Evolutionary conservation across 306 rosid species (phyloP).

Genomic region (Begonia peltatifolia): DNA sequence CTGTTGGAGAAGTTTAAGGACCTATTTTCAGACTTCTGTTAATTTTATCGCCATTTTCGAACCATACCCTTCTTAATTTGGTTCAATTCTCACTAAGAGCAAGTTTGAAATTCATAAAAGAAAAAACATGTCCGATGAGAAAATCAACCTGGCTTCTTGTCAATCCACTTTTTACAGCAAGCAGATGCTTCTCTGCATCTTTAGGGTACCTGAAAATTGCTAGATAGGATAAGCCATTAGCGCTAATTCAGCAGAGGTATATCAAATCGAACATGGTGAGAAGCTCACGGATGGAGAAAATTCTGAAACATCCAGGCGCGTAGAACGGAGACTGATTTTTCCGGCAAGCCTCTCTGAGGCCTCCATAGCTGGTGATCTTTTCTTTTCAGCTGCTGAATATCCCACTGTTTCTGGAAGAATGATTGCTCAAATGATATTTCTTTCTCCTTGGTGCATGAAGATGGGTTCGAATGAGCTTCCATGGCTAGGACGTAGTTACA

Average conservation of each 20-base stretch:
- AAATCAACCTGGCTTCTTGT: slow-evolving; percentile 71
- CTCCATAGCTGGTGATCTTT: slow-evolving; percentile 81
- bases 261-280: not conserved
- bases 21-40: too few species aligned
- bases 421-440: slow-evolving; percentile 16
- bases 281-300: slow-evolving; percentile 89
- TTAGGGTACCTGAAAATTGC: slow-evolving; percentile 77
- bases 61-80: too few species aligned
- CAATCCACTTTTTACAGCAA: slow-evolving; percentile 85
- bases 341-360: slow-evolving; percentile 95
- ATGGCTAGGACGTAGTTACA: slow-evolving; percentile 44
- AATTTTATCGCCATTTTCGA: too few species aligned
- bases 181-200: slow-evolving; percentile 92
- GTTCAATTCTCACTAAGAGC: too few species aligned
- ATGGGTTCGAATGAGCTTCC: slow-evolving; percentile 22
- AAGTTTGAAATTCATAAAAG: too few species aligned
- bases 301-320: slow-evolving; percentile 94
- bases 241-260: not conserved
- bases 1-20: too few species aligned
- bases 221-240: not conserved
- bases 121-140: too few species aligned
- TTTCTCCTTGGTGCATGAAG: slow-evolving; percentile 20
- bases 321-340: slow-evolving; percentile 79
- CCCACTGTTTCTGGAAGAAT: slow-evolving; percentile 70
- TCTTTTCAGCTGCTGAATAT: slow-evolving; percentile 64